Evolutionary conservation across 2,329 filamentous ascomycete genomes (phyloP).

Genomic region (Hypoxylon sp.): DNA sequence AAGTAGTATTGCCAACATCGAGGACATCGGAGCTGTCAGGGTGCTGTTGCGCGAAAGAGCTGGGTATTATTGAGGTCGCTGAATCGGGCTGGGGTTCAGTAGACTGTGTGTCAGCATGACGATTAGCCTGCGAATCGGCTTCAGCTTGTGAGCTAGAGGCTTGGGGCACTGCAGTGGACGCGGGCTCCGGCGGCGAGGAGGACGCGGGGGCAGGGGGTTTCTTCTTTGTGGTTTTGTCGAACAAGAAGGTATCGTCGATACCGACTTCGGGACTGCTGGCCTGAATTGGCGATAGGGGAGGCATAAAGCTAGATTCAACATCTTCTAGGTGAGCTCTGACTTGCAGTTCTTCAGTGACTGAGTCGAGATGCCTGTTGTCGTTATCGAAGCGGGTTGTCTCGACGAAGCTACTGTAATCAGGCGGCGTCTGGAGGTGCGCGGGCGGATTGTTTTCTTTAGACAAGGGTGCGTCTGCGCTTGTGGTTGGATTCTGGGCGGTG

Average conservation of each 20-base stretch:
- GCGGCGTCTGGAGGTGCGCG: constrained; percentile 37
- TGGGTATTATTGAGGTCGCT: constrained; percentile 29
- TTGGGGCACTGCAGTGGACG: constrained; percentile 6
- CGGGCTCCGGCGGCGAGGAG: constrained; percentile 24
- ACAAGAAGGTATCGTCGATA: constrained; percentile 72
- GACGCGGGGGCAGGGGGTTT: constrained; percentile 41
- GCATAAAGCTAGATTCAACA: constrained; percentile 76
- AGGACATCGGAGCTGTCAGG: constrained; percentile 20
- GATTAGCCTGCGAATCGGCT: constrained; percentile 16
- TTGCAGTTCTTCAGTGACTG: constrained; percentile 65
- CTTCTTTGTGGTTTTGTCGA: constrained; percentile 63
- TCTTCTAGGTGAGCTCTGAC: constrained; percentile 72
- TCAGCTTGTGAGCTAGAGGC: constrained; percentile 26
- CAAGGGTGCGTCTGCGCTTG: constrained; percentile 19
- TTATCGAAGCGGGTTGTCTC: constrained; percentile 52
- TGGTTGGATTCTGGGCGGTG: not conserved
- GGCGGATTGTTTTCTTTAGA: constrained; percentile 30
- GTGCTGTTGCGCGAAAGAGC: constrained; percentile 23
- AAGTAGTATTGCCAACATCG: constrained; percentile 61
- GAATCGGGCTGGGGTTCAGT: constrained; percentile 18
- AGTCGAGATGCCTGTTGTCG: constrained; percentile 61
- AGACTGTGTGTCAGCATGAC: constrained; percentile 19
- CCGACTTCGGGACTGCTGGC: constrained; percentile 61
- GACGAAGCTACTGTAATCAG: constrained; percentile 51
- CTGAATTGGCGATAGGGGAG: constrained; percentile 69